These are phyloP conservation scores for Pistacia vera DNA, from an alignment of 345 rosid genomes.

Conservation along the genomic window DNA sequence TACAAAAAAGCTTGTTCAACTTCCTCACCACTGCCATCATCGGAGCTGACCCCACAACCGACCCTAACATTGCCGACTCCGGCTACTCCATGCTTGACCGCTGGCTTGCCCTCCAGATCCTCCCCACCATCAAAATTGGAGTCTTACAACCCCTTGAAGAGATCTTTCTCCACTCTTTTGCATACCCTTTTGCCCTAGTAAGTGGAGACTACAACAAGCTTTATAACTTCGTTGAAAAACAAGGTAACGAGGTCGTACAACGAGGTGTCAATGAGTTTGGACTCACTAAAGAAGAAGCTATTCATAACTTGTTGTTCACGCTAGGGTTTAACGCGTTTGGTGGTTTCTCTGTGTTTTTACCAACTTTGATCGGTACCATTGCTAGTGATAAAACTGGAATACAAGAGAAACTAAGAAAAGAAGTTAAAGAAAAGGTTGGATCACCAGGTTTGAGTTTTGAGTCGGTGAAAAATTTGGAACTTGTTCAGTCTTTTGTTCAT, in stretches of 20 bases:
- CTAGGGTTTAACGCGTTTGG: slow-evolving; percentile 88
- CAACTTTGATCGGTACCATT: slow-evolving; percentile 37
- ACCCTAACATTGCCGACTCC: slow-evolving; percentile 44
- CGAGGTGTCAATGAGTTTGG: slow-evolving; percentile 60
- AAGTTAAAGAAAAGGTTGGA: slow-evolving; percentile 52
- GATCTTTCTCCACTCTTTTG: slow-evolving; percentile 77
- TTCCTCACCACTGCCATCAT: slow-evolving; percentile 57
- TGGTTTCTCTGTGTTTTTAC: slow-evolving; percentile 76
- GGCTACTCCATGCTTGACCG: slow-evolving; percentile 50
- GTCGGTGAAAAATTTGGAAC: slow-evolving; percentile 60
- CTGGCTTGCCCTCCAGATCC: slow-evolving; percentile 73
- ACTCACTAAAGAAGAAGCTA: slow-evolving; percentile 53
- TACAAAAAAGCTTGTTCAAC: slow-evolving; percentile 59
- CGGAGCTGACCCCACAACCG: slow-evolving; percentile 64
- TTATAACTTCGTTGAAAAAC: slow-evolving; percentile 42
- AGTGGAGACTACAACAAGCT: slow-evolving; percentile 65
- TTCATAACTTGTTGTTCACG: slow-evolving; percentile 67
- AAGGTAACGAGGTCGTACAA: slow-evolving; percentile 54
- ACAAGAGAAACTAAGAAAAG: slow-evolving; percentile 51
- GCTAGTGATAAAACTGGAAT: slow-evolving; percentile 54
- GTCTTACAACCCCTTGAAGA: slow-evolving; percentile 63
- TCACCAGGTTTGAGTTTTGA: slow-evolving; percentile 52
- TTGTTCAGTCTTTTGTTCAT: slow-evolving; percentile 79
- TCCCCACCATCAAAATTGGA: slow-evolving; percentile 54
- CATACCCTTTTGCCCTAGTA: slow-evolving; percentile 63